These are phyloP conservation scores for Graphiopsis chlorocephala DNA, from an alignment of 2,329 filamentous ascomycete species.

Conservation along the genomic window DNA sequence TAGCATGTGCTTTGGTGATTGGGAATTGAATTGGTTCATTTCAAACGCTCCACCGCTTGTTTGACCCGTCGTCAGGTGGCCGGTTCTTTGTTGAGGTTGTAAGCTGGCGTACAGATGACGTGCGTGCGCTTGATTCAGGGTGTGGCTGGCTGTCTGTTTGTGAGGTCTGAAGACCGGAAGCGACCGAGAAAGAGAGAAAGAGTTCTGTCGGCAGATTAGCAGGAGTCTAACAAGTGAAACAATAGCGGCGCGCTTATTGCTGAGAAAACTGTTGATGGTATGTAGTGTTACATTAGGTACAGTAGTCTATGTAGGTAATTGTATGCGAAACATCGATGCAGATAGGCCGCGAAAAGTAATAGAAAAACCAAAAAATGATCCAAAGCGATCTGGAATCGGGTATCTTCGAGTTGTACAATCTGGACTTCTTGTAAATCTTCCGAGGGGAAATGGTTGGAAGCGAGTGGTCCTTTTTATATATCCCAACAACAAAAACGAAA, in stretches of 20 bases:
- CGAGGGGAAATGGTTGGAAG: background rate
- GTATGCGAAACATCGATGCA: slow-evolving; percentile 1
- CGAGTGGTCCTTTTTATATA: background rate
- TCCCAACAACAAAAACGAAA: background rate
- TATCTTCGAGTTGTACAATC: background rate
- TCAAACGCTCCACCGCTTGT: background rate
- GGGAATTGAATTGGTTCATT: background rate
- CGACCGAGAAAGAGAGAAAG: background rate
- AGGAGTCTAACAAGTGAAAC: background rate
- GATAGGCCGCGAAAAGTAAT: background rate
- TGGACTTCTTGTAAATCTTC: background rate
- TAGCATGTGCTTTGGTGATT: background rate
- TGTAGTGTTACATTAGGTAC: slow-evolving; percentile 11
- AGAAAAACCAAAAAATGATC: background rate
- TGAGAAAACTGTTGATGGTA: background rate
- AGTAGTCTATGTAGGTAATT: background rate
- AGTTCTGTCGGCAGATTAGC: background rate
- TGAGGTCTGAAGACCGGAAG: background rate
- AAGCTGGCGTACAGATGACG: background rate
- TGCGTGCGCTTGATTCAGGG: background rate
- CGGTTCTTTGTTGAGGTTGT: background rate
- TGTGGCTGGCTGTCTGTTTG: background rate
- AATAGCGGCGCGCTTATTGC: background rate
- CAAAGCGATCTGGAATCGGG: background rate
- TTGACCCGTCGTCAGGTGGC: background rate